Evolutionary conservation across 2,329 filamentous ascomycete species (phyloP).

Genomic region (Colletotrichum musicola): DNA sequence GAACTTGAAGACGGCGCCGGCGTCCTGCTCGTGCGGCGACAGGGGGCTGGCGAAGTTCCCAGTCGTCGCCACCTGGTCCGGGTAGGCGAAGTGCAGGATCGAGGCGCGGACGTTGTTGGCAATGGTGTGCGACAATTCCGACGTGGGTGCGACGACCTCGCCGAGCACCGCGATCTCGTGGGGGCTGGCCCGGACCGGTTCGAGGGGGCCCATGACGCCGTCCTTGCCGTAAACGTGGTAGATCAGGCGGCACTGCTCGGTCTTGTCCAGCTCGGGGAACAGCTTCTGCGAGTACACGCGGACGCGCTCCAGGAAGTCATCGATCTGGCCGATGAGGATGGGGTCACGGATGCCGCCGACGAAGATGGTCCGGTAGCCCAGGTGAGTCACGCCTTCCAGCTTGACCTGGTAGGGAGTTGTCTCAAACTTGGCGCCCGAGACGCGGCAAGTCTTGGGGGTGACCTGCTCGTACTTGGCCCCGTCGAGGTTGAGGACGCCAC

Average conservation of each 20-base stretch:
- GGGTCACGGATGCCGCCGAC: slow-evolving; percentile 61
- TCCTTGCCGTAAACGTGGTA: slow-evolving; percentile 61
- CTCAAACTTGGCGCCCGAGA: slow-evolving; percentile 54
- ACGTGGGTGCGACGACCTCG: slow-evolving; percentile 59
- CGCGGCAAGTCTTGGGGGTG: slow-evolving; percentile 50
- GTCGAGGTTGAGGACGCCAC: slow-evolving; percentile 59
- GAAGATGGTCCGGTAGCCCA: slow-evolving; percentile 60
- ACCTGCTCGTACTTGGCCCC: slow-evolving; percentile 58
- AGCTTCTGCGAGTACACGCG: slow-evolving; percentile 36
- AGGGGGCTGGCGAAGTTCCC: slow-evolving; percentile 59
- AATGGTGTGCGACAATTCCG: slow-evolving; percentile 56
- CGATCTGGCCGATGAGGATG: slow-evolving; percentile 57
- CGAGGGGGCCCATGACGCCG: slow-evolving; percentile 42
- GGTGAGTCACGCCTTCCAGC: slow-evolving; percentile 58
- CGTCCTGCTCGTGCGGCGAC: slow-evolving; percentile 41
- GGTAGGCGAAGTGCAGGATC: slow-evolving; percentile 60
- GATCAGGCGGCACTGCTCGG: slow-evolving; percentile 52
- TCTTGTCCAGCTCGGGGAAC: slow-evolving; percentile 42
- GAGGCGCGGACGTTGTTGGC: slow-evolving; percentile 46
- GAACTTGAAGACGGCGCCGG: slow-evolving; percentile 57
- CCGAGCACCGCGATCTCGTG: slow-evolving; percentile 61
- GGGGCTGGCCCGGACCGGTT: slow-evolving; percentile 43
- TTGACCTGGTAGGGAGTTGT: slow-evolving; percentile 58
- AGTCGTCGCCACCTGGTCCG: slow-evolving; percentile 62
- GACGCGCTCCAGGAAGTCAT: slow-evolving; percentile 50